Evolutionary conservation across 2,329 filamentous ascomycete species (phyloP).

Genomic region (Scedosporium apiospermum): DNA sequence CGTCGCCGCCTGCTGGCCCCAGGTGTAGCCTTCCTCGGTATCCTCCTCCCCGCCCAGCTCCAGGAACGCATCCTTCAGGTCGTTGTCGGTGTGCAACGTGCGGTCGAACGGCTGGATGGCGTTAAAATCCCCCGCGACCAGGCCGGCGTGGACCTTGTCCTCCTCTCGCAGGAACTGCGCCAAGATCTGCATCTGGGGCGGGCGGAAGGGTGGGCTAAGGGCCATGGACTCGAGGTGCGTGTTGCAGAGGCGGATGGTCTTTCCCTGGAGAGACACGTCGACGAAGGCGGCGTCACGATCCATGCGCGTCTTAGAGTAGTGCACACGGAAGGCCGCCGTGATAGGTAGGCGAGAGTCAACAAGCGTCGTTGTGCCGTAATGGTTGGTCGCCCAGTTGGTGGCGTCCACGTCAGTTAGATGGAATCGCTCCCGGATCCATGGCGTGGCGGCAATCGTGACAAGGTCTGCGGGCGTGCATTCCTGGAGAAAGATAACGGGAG

Average conservation of each 20-base stretch:
- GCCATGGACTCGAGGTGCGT: slow-evolving; percentile 47
- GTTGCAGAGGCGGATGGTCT: slow-evolving; percentile 39
- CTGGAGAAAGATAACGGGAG: slow-evolving; percentile 38
- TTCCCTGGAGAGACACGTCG: slow-evolving; percentile 28
- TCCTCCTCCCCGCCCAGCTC: slow-evolving; percentile 39
- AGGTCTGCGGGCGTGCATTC: slow-evolving; percentile 41
- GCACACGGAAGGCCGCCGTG: slow-evolving; percentile 36
- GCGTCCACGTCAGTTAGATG: slow-evolving; percentile 35
- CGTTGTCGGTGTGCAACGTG: slow-evolving; percentile 35
- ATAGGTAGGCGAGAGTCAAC: slow-evolving; percentile 37
- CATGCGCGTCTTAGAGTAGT: slow-evolving; percentile 37
- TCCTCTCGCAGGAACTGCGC: slow-evolving; percentile 30
- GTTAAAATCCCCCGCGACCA: slow-evolving; percentile 48
- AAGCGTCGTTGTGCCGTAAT: slow-evolving; percentile 44
- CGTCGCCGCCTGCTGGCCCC: slow-evolving; percentile 43
- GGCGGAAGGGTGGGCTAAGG: slow-evolving; percentile 35
- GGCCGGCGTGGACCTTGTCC: slow-evolving; percentile 24
- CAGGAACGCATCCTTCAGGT: slow-evolving; percentile 42
- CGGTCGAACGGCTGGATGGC: slow-evolving; percentile 45
- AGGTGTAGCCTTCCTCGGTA: slow-evolving; percentile 43
- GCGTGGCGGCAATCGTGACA: slow-evolving; percentile 26
- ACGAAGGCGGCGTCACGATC: slow-evolving; percentile 45
- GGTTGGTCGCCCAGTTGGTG: slow-evolving; percentile 30
- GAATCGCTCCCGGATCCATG: slow-evolving; percentile 39
- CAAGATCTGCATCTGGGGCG: slow-evolving; percentile 34